Base-by-base conservation (phyloP, 140 eudicot species). In the Cichorium intybus region DNA sequence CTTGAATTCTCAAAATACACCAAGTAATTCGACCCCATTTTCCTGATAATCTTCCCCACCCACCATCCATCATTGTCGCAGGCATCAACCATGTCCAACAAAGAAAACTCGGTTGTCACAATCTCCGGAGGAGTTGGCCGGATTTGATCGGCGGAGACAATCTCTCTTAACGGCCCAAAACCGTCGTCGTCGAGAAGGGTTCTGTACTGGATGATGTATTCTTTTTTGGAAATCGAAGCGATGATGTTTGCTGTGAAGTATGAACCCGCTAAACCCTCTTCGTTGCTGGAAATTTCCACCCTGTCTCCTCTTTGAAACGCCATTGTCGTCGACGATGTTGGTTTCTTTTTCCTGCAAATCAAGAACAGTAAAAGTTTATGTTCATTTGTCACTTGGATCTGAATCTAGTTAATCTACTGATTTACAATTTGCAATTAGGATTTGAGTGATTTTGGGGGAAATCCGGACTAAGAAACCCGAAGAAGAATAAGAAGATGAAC, bases 31-130 rank as follows among this genome's bases (percentile, higher is more conserved):
- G 71, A 34, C n/a, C 31, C 79, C 2, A 1, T 34, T 15, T 2
- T 66, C 52, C 43, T 51, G 0, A 34, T 35, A 57, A 84, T 31
- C 64, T 35, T 54, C 18, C 87, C 91, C 0, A 61, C 70, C 91
- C 91, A 85, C 93, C 93, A 85, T 10, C 88, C 93, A 8, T 85
- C 88, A 15, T 56, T 48, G 16, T 71, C 82, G 23, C 33, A 82
- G 11, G 71, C 88, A 29, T 85, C 88, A 18, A 82, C 88, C 14
- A 31, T 18, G 16, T 85, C 88, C 14, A 45, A 45, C 28, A 81
- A 11, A 5, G 64, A 47, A 21, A 76, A 79, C 2, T 15, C 52
- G 0, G 56, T 6, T 0, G 55, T 60, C 31, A 23, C n/a, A 11
- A 82, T 39, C 24, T 68, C 68, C 0, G 75, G 75, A 4, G 93